Evolutionary conservation across 805 yeast genomes (phyloP).

Genomic region (Blastobotrys americana): DNA sequence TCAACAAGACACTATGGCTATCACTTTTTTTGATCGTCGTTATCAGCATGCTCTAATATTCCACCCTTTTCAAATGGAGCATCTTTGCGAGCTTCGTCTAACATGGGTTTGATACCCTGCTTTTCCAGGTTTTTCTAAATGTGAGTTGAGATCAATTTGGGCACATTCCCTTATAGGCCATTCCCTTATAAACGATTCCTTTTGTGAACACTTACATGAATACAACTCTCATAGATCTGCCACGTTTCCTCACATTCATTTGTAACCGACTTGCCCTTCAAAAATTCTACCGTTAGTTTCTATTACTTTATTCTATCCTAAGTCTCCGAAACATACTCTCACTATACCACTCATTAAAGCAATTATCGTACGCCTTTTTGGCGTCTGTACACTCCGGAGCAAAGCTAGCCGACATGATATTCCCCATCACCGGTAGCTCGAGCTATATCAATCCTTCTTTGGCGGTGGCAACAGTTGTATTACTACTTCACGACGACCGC

Average conservation of each 20-base stretch:
- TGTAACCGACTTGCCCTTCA: conserved; percentile 46
- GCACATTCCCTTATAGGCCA: neutral
- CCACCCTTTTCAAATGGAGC: conserved; percentile 66
- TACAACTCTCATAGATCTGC: conserved; percentile 83
- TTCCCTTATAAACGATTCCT: too few relatives aligned
- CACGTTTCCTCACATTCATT: conserved; percentile 91
- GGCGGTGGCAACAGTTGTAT: too few relatives aligned
- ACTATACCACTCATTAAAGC: conserved; percentile 93
- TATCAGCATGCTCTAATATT: conserved; percentile 10
- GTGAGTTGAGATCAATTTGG: conserved; percentile 8
- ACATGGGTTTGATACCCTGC: conserved; percentile 71
- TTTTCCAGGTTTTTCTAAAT: conserved; percentile 48
- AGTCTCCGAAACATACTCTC: conserved; percentile 54
- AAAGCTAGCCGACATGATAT: conserved; percentile 74
- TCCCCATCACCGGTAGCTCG: conserved; percentile 54
- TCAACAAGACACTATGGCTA: too few relatives aligned
- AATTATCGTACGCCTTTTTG: conserved; percentile 80
- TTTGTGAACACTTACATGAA: conserved; percentile 44
- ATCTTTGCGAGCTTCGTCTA: conserved; percentile 83
- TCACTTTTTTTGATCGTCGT: conserved; percentile 2
- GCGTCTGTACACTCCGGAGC: conserved; percentile 94
- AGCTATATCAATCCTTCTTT: too few relatives aligned
- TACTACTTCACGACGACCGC: neutral
- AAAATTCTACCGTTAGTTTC: conserved; percentile 29
- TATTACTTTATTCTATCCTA: neutral